Base-by-base conservation (phyloP, 2,329 filamentous ascomycete genomes). In the Xylaria sp. region DNA sequence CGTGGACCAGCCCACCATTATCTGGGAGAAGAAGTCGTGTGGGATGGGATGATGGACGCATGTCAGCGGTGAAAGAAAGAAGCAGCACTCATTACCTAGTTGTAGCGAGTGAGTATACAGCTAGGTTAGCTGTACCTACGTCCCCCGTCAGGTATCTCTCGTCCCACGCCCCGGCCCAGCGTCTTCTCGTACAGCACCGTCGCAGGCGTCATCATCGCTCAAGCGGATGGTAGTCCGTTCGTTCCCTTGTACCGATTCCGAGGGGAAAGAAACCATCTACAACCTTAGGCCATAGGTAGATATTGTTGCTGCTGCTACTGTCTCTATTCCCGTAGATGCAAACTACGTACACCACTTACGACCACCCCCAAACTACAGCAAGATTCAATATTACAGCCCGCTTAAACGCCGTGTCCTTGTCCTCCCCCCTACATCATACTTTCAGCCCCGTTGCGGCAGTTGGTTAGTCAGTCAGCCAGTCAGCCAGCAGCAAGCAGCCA, bases 1-100 rank as follows among this genome's bases (percentile, higher is more conserved):
- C 67, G 63, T 69, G 48, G 56, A 63, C 44, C 67, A 63, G 59
- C 54, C 67, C 67, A 68, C 62, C 59, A 66, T 31, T 10, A 20
- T 6, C 15, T 26, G 15, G n/a, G 36, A 46, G 63, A 17, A 48
- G 53, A 20, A n/a, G 46, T 42, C 26, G 60, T 58, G 26, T 64
- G 54, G 63, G 53, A 67, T 63, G 64, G 63, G 53, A 67, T 63
- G 64, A 67, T 64, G 44, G 60, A 65, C 59, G 60, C 67, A 69
- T 65, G 60, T 64, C 56, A 57, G 59, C 58, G 44, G 57, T 58
- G 44, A 65, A 59, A 65, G 44, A 65, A 59, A 65, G 65, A 61
- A 40, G 42, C 54, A 64, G 38, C 38, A 40, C 13, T 17, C 11
- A 40, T 15, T 28, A 33, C 31, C 31, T 5, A 38, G 38, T 40